Conservation (phyloP, 1,284 basidiomycete genomes). For the Abortiporus biennis region DNA sequence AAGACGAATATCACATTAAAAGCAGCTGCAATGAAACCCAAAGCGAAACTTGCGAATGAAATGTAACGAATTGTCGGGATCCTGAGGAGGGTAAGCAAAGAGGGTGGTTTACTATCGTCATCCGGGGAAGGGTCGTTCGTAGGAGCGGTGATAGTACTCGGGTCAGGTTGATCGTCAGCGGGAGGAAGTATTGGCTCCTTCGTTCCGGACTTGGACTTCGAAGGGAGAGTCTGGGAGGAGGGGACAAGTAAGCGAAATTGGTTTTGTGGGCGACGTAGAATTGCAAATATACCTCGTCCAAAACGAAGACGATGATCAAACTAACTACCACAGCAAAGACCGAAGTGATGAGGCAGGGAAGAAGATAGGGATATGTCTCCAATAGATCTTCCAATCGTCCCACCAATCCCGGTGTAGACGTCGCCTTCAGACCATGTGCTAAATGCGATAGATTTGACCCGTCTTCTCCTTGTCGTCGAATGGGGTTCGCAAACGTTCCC, state of each 20-base stretch:
- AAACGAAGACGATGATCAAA: conserved; percentile 35
- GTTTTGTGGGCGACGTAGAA: not conserved
- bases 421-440: too few species aligned
- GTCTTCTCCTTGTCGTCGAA: conserved; percentile 23
- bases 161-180: not conserved
- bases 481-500: conserved; percentile 52
- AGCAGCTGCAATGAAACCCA: conserved; percentile 48
- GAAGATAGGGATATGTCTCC: conserved; percentile 47
- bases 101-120: conserved; percentile 14
- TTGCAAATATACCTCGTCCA: conserved; percentile 44
- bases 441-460: not conserved
- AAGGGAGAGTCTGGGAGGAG: conserved; percentile 32
- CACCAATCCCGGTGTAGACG: too few species aligned
- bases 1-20: conserved; percentile 64
- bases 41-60: conserved; percentile 46
- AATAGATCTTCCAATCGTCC: conserved; percentile 28
- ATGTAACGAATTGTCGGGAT: conserved; percentile 48
- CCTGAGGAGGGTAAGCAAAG: conserved; percentile 32
- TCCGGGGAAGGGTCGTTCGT: not conserved
- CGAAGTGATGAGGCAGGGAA: conserved; percentile 47
- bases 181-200: not conserved
- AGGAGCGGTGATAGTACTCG: conserved; percentile 11
- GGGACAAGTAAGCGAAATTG: not conserved
- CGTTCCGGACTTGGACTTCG: conserved; percentile 15
- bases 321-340: conserved; percentile 23